Conservation (phyloP, 73 alveolate genomes). For the Effrenium voratum region DNA sequence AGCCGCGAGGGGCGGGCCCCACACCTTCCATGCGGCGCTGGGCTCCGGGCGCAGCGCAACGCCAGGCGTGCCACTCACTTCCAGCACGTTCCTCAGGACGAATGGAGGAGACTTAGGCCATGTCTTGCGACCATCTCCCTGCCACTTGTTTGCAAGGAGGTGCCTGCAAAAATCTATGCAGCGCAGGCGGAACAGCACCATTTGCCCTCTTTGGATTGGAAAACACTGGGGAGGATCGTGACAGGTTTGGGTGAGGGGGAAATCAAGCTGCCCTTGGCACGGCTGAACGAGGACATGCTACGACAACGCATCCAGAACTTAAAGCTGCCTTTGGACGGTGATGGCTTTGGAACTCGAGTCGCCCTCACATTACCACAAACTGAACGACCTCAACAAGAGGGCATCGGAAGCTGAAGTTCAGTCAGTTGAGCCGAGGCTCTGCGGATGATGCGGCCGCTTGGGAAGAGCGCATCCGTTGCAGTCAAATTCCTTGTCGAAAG, state of each 20-base stretch:
- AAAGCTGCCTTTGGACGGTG: neutral
- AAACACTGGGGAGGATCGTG: no score
- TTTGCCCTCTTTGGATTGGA: neutral
- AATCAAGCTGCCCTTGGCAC: neutral
- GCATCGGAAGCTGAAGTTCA: neutral
- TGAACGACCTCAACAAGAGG: neutral
- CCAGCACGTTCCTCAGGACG: slow-evolving; percentile 29
- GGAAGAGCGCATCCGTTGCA: slow-evolving; percentile 62
- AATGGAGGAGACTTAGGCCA: neutral
- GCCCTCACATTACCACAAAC: neutral
- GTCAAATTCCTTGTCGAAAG: slow-evolving; percentile 59
- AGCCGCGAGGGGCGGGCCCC: slow-evolving; percentile 50
- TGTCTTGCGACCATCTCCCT: neutral
- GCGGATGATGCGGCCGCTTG: slow-evolving; percentile 43
- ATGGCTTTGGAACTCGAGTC: neutral
- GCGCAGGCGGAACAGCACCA: neutral
- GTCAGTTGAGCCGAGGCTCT: neutral
- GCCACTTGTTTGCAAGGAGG: neutral
- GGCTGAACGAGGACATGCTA: neutral
- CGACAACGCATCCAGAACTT: neutral
- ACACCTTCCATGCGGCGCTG: neutral
- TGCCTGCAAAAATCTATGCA: no score
- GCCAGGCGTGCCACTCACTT: slow-evolving; percentile 6
- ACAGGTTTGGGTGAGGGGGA: neutral
- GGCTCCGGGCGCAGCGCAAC: slow-evolving; percentile 40